Base-by-base conservation (phyloP, 169 alveolate genomes). In the Plasmodium gonderi region DNA sequence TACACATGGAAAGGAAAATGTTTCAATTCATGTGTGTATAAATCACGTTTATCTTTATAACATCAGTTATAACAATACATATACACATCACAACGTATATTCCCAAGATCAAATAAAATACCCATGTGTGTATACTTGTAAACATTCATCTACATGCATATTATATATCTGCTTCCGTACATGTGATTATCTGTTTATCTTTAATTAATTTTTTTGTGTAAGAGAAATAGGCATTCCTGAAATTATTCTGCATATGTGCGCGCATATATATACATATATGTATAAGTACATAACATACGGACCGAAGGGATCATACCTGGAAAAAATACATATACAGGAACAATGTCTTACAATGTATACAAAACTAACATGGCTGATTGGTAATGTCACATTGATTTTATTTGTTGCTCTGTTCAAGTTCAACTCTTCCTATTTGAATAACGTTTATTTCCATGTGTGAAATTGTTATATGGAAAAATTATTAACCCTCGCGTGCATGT, bases 271-370 rank as follows among this genome's bases (percentile, higher is more conserved):
- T 51, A 77, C 64, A 77, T 36, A 12, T 42, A 75, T 44, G 54
- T 47, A 17, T 42, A 36, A 8, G 51, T 20, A 23, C 38, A 29
- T 75, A 44, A 51, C 17, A 51, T 45, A 31, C 60, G 11, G 60
- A 51, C 6, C 38, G 20, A 76, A 54, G 38, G 33, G 33, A 45
- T 31, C 36, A 45, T 77, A 67, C 40, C 36, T 51, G 36, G 20
- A 17, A 36, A 60, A 60, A 60, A 74, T 31, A 83, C 12, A 29
- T 40, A 42, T 45, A 49, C 17, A 54, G 82, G 12, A 69, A 83
- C 83, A 49, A 83, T 83, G 92, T 45, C 92, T 31, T 83, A 83
- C 82, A 83, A 83, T 83, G 92, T 83, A 38, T 45, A 64, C 92
- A 83, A 83, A 47, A 69, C 82, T 33, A 83, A 72, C 31, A 69